phyloP scores from a whole-genome alignment of 345 rosid genomes.

The Pugionium dolabratum region DNA sequence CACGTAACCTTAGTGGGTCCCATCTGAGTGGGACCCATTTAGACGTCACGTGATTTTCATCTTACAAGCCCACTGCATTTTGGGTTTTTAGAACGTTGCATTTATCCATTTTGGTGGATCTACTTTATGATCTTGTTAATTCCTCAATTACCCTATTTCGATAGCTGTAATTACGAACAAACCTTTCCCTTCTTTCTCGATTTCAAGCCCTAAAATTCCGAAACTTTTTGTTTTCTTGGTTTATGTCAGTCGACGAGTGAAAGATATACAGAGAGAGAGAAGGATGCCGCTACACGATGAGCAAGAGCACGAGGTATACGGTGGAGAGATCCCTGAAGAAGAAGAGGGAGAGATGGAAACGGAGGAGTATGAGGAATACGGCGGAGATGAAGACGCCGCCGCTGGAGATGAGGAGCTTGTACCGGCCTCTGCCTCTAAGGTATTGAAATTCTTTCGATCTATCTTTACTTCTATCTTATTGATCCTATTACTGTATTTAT shows the following conservation, averaged over 20 bases:
- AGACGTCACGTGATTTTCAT: too few species aligned
- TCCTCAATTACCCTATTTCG: slow-evolving; percentile 19
- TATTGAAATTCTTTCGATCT: slow-evolving; percentile 28
- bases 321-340: slow-evolving; percentile 82
- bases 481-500: neutral
- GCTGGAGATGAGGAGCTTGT: slow-evolving; percentile 50
- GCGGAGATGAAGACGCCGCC: slow-evolving; percentile 43
- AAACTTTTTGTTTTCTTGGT: slow-evolving; percentile 18
- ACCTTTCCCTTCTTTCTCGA: slow-evolving; percentile 20
- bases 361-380: slow-evolving; percentile 57
- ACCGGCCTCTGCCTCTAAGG: slow-evolving; percentile 68
- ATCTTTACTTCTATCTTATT: neutral
- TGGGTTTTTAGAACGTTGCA: too few species aligned
- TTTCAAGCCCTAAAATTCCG: slow-evolving; percentile 37
- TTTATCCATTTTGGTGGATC: too few species aligned
- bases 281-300: slow-evolving; percentile 62
- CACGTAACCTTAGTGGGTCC: too few species aligned
- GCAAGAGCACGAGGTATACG: slow-evolving; percentile 86
- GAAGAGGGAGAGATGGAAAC: slow-evolving; percentile 75
- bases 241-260: slow-evolving; percentile 36
- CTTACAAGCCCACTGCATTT: too few species aligned
- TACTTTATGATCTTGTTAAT: neutral
- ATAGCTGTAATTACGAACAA: slow-evolving; percentile 14
- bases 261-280: slow-evolving; percentile 1
- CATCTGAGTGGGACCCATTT: too few species aligned